Evolutionary conservation across 176 grass and related monocot species (phyloP).

Genomic region (Musa schizocarpa): DNA sequence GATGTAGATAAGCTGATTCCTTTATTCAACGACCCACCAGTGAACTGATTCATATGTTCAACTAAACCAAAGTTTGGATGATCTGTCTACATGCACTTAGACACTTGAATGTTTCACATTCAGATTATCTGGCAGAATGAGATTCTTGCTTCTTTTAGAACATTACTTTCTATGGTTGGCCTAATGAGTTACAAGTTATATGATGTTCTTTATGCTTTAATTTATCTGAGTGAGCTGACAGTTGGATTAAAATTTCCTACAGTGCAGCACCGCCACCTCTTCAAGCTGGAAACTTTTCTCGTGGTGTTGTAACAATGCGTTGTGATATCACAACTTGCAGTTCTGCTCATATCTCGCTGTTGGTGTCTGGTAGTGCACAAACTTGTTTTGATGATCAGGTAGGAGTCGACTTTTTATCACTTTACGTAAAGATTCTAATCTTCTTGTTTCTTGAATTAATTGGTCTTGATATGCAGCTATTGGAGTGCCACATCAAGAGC

Average conservation of each 20-base stretch:
- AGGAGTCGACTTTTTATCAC: not conserved
- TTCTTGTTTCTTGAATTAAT: slow-evolving; percentile 14
- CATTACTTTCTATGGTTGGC: not conserved
- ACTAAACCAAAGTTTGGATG: no score
- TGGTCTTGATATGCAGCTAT: slow-evolving; percentile 44
- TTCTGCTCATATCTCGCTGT: slow-evolving; percentile 81
- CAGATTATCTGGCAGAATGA: no score
- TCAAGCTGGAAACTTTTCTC: slow-evolving; percentile 78
- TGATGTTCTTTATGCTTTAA: slow-evolving; percentile 12
- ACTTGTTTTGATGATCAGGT: slow-evolving; percentile 98
- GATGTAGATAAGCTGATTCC: no score
- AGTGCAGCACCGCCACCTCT: slow-evolving; percentile 84
- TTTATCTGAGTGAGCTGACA: slow-evolving; percentile 27
- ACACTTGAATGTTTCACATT: no score
- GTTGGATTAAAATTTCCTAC: slow-evolving; percentile 22
- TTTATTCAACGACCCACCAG: no score
- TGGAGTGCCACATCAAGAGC: slow-evolving; percentile 88
- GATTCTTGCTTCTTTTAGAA: not conserved
- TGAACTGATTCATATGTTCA: no score
- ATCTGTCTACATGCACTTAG: no score
- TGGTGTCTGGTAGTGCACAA: slow-evolving; percentile 94
- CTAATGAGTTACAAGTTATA: not conserved
- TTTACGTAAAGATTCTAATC: not conserved
- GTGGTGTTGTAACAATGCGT: slow-evolving; percentile 94
- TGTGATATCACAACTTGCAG: slow-evolving; percentile 87